Base-by-base conservation (phyloP, 2,329 filamentous ascomycete species). In the Monosporascus sp. region DNA sequence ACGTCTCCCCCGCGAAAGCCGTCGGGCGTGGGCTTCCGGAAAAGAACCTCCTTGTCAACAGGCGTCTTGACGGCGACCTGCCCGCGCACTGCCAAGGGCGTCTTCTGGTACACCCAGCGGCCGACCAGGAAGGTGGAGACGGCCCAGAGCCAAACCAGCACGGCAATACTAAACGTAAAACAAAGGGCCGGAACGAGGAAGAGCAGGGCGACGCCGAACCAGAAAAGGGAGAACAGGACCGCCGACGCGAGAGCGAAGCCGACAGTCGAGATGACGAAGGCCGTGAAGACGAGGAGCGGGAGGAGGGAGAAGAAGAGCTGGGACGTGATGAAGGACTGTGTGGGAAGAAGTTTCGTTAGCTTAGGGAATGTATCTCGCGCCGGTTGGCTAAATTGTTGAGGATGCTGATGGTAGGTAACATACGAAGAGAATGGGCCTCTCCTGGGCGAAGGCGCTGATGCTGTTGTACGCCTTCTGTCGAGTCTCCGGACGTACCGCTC, bases 381-480 rank as follows among this genome's bases (percentile, higher is more conserved):
- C 31, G 31, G 31, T 34, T 34, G 31, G 9, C 31, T 1, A 5
- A 14, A 34, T 34, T 34, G 31, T 14, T 5, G 31, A 14, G 31
- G 31, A 34, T 34, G 31, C 11, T 14, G 31, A 5, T 11, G 40
- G 7, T 20, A 48, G 37, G 20, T 31, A 45, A 69, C 85, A 22
- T 75, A 90, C 88, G 52, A 87, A 84, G 44, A 91, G 73, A 57
- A 90, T 73, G 2, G 90, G 90, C 53, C 87, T 85, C 48, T 79
- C 73, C 6, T 77, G 70, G 17, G 85, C 83, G 63, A 89, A 87
- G 5, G 72, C 66, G 37, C 76, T 73, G 27, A 81, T 69, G 45
- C 73, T 76, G 17, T 79, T 73, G 60, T 84, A 77, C 43, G 82
- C 75, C 52, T 77, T 75, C 57, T 83, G 77, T 49, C 87, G 80